Percentiles rank a stretch among this genome's conserved stretches.
Conservation (phyloP, 1,284 basidiomycete species). For the Naganishia sp. region DNA sequence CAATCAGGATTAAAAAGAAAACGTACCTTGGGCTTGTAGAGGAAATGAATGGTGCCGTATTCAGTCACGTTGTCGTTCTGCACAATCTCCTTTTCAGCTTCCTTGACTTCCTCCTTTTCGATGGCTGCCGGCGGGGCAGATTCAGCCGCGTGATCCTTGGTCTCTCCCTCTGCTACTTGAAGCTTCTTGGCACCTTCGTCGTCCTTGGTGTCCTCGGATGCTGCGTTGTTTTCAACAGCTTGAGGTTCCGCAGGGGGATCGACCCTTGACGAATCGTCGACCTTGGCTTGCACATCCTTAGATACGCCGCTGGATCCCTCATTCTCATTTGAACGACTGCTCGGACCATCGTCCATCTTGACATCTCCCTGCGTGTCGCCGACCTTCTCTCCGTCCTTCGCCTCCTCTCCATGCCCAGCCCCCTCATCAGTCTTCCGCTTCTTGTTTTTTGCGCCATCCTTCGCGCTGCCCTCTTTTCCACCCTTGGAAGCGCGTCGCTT, state of each 20-base stretch:
- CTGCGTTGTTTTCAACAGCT: background rate
- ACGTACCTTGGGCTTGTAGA: constrained; percentile 29
- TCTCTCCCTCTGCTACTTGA: background rate
- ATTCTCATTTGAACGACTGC: background rate
- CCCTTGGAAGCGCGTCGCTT: constrained; percentile 16
- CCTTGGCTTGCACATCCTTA: background rate
- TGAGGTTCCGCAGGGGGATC: background rate
- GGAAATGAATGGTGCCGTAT: constrained; percentile 33
- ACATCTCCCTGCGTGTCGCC: background rate
- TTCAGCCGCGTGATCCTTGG: background rate
- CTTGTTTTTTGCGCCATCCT: constrained; percentile 6
- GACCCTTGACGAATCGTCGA: background rate
- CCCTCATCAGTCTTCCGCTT: constrained; percentile 24
- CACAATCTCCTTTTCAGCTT: constrained; percentile 22
- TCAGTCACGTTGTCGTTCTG: constrained; percentile 25
- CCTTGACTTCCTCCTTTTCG: constrained; percentile 15
- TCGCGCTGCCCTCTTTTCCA: background rate
- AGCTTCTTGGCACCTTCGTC: background rate
- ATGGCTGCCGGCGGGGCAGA: background rate
- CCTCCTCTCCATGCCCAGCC: constrained; percentile 7
- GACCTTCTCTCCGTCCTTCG: constrained; percentile 7
- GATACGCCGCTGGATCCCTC: constrained; percentile 1
- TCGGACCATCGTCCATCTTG: background rate
- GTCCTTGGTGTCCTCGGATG: constrained; percentile 6
- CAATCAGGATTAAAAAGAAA: too few relatives aligned